Percentiles rank a stretch among this genome's conserved stretches.
phyloP scores from a whole-genome alignment of 2,329 filamentous ascomycete genomes.

The Reticulascus tulasneorum region DNA sequence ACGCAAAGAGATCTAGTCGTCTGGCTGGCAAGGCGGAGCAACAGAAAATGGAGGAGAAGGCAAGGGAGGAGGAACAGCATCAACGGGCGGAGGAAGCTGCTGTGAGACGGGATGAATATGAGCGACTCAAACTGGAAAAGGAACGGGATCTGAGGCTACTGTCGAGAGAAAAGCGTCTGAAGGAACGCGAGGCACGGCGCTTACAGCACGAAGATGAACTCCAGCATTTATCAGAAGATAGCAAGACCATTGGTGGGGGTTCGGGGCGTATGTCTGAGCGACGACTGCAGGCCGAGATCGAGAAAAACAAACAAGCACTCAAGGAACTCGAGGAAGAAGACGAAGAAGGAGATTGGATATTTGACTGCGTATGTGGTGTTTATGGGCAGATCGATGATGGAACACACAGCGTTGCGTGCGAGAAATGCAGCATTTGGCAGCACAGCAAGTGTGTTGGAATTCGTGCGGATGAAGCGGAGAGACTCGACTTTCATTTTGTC shows the following conservation, averaged over 20 bases:
- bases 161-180: constrained; percentile 80
- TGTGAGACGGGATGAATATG: constrained; percentile 64
- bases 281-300: constrained; percentile 76
- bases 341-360: constrained; percentile 82
- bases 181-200: constrained; percentile 80
- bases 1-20: constrained; percentile 87
- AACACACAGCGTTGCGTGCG: constrained; percentile 88
- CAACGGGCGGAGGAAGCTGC: constrained; percentile 61
- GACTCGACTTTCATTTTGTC: constrained; percentile 82
- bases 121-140: constrained; percentile 55
- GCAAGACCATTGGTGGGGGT: constrained; percentile 53
- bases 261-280: constrained; percentile 69
- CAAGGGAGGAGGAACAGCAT: constrained; percentile 64
- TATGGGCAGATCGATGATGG: constrained; percentile 94
- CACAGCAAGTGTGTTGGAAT: constrained; percentile 90
- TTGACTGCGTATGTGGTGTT: constrained; percentile 89
- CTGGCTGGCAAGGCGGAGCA: constrained; percentile 79
- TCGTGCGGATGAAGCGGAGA: constrained; percentile 72
- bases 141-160: constrained; percentile 76
- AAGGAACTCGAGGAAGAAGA: constrained; percentile 56
- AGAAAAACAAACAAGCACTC: constrained; percentile 72
- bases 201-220: constrained; percentile 82
- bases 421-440: constrained; percentile 93
- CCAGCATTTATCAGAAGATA: constrained; percentile 72
- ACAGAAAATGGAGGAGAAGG: constrained; percentile 69